Percentiles rank a stretch among this genome's conserved stretches.
Conservation (phyloP, 345 rosid species). For the Populus alba region DNA sequence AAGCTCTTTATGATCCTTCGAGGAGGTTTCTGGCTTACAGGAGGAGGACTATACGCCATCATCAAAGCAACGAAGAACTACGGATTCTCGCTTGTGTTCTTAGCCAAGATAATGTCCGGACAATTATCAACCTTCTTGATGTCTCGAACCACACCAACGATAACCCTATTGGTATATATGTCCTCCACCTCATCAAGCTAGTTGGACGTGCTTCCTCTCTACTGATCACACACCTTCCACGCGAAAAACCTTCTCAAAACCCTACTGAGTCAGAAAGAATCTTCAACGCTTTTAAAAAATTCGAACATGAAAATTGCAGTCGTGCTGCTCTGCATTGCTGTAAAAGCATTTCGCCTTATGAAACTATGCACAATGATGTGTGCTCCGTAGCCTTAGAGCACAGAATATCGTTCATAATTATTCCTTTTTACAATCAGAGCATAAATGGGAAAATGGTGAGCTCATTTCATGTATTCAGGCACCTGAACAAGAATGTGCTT, state of each 20-base stretch:
- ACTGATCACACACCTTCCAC: slow-evolving; percentile 15
- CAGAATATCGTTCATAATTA: slow-evolving; percentile 9
- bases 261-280: slow-evolving; percentile 8
- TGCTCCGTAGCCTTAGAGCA: slow-evolving; percentile 22
- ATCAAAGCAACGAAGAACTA: slow-evolving; percentile 31
- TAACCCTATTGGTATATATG: slow-evolving; percentile 23
- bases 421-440: slow-evolving; percentile 15
- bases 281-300: slow-evolving; percentile 8
- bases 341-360: slow-evolving; percentile 16
- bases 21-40: slow-evolving; percentile 47
- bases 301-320: not conserved
- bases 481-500: slow-evolving; percentile 19
- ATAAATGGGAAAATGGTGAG: not conserved
- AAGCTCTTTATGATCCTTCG: slow-evolving; percentile 55
- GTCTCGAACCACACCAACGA: slow-evolving; percentile 28
- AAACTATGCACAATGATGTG: slow-evolving; percentile 20
- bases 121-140: slow-evolving; percentile 21
- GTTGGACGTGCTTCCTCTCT: slow-evolving; percentile 38
- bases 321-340: not conserved
- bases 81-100: slow-evolving; percentile 51
- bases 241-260: not conserved
- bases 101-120: slow-evolving; percentile 23
- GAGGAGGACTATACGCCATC: slow-evolving; percentile 49
- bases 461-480: slow-evolving; percentile 2
- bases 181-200: slow-evolving; percentile 37